Conservation (phyloP, 2,329 filamentous ascomycete genomes). For the Rutstroemia sp. region DNA sequence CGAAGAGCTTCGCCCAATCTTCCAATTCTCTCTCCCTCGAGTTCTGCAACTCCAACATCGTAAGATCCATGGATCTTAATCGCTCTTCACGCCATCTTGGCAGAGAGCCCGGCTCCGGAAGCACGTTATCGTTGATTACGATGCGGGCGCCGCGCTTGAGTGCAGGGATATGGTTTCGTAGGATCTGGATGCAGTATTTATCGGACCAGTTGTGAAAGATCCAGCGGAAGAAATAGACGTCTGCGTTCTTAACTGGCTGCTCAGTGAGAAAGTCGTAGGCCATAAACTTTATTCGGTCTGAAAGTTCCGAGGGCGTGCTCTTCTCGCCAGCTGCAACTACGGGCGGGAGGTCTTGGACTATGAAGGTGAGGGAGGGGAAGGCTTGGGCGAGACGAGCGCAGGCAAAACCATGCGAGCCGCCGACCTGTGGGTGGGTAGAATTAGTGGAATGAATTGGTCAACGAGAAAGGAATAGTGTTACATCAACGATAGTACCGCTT, state of each 20-base stretch:
- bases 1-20: conserved; percentile 29
- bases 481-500: conserved; percentile 12
- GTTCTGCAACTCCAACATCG: conserved; percentile 30
- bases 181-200: conserved; percentile 31
- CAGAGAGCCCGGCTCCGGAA: conserved; percentile 3
- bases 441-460: not conserved
- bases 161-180: conserved; percentile 33
- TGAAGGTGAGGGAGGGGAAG: conserved; percentile 22
- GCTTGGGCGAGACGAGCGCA: conserved; percentile 18
- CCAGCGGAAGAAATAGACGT: conserved; percentile 39
- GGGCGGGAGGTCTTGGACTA: conserved; percentile 33
- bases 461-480: not conserved
- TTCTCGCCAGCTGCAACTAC: conserved; percentile 15
- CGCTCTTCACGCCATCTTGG: conserved; percentile 1
- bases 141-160: conserved; percentile 35
- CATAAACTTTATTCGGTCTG: conserved; percentile 23
- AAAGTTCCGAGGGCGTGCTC: conserved; percentile 10
- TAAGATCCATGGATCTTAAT: conserved; percentile 25
- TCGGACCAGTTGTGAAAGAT: conserved; percentile 44
- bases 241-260: conserved; percentile 24
- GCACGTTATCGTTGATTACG: conserved; percentile 8
- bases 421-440: conserved; percentile 13
- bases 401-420: conserved; percentile 22
- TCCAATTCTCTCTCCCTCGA: conserved; percentile 28
- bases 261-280: conserved; percentile 37